Evolutionary conservation across 2,329 filamentous ascomycete genomes (phyloP).

Genomic region (Hymenoscyphus linearis): DNA sequence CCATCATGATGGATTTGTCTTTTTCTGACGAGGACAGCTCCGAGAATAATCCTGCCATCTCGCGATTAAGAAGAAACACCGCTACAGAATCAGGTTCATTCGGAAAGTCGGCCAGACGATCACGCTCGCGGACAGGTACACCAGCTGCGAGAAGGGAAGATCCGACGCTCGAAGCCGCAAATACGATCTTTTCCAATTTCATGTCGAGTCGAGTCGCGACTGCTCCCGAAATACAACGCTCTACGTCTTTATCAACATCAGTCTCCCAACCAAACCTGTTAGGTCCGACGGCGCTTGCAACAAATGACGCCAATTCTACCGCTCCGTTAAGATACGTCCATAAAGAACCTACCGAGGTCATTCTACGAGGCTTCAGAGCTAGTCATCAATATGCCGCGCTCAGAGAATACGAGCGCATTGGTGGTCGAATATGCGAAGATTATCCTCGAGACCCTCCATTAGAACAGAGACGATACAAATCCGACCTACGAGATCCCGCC

Average conservation of each 20-base stretch:
- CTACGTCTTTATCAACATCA: slow-evolving; percentile 26
- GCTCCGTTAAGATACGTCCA: slow-evolving; percentile 27
- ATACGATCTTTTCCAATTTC: slow-evolving; percentile 57
- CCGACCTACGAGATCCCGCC: slow-evolving; percentile 67
- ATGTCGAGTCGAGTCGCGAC: slow-evolving; percentile 39
- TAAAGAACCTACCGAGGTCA: slow-evolving; percentile 67
- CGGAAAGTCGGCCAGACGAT: slow-evolving; percentile 60
- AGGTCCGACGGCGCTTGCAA: slow-evolving; percentile 31
- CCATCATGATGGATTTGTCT: slow-evolving; percentile 1
- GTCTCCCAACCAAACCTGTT: slow-evolving; percentile 33
- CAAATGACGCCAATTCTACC: slow-evolving; percentile 25
- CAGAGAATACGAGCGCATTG: slow-evolving; percentile 80
- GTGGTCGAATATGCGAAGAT: slow-evolving; percentile 84
- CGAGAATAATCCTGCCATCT: slow-evolving; percentile 45
- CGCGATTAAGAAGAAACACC: slow-evolving; percentile 44
- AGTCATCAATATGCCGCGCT: slow-evolving; percentile 79
- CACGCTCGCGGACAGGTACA: slow-evolving; percentile 56
- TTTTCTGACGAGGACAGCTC: slow-evolving; percentile 36
- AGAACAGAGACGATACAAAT: slow-evolving; percentile 64
- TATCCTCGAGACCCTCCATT: slow-evolving; percentile 81
- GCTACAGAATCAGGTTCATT: slow-evolving; percentile 60
- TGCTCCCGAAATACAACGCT: slow-evolving; percentile 32
- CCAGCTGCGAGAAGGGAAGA: slow-evolving; percentile 49
- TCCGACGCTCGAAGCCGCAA: slow-evolving; percentile 55
- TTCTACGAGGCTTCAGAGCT: slow-evolving; percentile 73